Percentiles rank a stretch among this genome's conserved stretches.
These are phyloP conservation scores for Mimosa bimucronata DNA, from an alignment of 306 rosid genomes.

Conservation along the genomic window DNA sequence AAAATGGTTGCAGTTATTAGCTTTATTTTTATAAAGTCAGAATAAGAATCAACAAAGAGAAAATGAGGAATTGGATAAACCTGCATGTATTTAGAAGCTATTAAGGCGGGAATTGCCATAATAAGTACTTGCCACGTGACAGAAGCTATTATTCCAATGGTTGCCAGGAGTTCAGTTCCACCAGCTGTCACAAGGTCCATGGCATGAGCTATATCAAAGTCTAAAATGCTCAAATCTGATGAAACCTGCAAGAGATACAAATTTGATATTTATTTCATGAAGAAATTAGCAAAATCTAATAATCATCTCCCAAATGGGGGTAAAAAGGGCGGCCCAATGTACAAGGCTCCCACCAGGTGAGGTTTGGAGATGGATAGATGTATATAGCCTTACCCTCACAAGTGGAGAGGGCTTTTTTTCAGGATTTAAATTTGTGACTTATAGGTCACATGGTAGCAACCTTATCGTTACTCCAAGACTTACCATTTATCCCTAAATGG, in stretches of 20 bases:
- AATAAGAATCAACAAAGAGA: slow-evolving; percentile 6
- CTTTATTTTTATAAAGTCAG: neutral
- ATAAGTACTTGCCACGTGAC: slow-evolving; percentile 87
- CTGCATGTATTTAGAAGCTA: slow-evolving; percentile 66
- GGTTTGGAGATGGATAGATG: too few species aligned
- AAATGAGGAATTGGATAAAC: slow-evolving; percentile 26
- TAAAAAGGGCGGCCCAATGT: too few species aligned
- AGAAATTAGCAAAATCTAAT: slow-evolving; percentile 1
- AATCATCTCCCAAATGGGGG: neutral
- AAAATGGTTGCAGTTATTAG: neutral
- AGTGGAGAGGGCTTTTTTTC: too few species aligned
- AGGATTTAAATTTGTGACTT: too few species aligned
- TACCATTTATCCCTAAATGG: neutral
- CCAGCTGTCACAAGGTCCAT: slow-evolving; percentile 39
- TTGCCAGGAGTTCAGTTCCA: slow-evolving; percentile 42
- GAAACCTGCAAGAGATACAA: slow-evolving; percentile 63
- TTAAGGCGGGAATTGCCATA: slow-evolving; percentile 57
- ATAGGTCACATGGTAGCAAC: too few species aligned
- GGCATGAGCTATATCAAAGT: slow-evolving; percentile 72
- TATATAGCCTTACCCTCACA: too few species aligned
- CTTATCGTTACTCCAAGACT: too few species aligned
- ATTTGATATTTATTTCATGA: neutral
- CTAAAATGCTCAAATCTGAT: slow-evolving; percentile 81
- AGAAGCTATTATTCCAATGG: slow-evolving; percentile 58
- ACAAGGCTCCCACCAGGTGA: too few species aligned